Evolutionary conservation across 2,329 filamentous ascomycete genomes (phyloP).

Genomic region (Neopestalotiopsis sp.): DNA sequence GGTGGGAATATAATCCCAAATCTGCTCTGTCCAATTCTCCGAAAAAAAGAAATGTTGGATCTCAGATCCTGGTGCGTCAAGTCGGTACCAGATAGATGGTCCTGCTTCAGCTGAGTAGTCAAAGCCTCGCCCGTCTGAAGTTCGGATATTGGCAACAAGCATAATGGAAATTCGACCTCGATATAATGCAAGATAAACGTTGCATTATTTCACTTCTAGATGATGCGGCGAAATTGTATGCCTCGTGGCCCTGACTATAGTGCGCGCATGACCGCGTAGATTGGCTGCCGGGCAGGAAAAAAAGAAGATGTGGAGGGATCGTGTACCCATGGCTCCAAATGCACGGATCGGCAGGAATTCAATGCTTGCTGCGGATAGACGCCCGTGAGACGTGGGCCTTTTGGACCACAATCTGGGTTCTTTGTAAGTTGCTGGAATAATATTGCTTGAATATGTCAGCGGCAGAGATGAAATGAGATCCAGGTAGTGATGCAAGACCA

Average conservation of each 20-base stretch:
- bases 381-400: background rate
- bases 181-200: background rate
- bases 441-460: background rate
- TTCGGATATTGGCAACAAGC: background rate
- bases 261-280: background rate
- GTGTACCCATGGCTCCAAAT: background rate
- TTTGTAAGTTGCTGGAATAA: background rate
- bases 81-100: background rate
- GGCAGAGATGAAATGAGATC: background rate
- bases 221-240: background rate
- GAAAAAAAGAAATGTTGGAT: background rate
- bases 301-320: background rate
- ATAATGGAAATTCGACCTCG: background rate
- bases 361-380: background rate
- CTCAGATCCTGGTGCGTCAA: background rate
- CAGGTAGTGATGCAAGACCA: too few species aligned
- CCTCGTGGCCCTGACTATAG: background rate
- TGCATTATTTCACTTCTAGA: background rate
- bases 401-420: background rate
- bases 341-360: slow-evolving; percentile 1
- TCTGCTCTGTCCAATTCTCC: background rate
- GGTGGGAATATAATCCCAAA: background rate
- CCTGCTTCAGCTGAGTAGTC: background rate
- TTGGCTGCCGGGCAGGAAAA: background rate
- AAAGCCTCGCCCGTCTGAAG: background rate